Percentiles rank a stretch among this genome's conserved stretches.
Conservation (phyloP, 2,329 filamentous ascomycete genomes). For the Fusarium pseudoanthophilum region DNA sequence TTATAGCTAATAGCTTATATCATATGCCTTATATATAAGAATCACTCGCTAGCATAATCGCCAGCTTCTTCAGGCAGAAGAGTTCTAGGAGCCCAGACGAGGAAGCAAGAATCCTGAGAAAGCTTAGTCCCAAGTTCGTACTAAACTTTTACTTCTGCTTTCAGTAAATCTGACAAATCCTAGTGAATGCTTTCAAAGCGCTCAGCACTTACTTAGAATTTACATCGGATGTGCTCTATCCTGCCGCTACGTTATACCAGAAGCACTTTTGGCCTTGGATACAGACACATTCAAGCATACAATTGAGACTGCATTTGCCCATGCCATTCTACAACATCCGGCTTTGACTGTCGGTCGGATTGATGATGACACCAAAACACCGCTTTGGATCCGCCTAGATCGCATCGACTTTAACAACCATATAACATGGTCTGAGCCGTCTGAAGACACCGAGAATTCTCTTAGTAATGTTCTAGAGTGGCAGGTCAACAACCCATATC, state of each 20-base stretch:
- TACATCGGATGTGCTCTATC: not conserved
- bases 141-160: accelerated
- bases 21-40: no score
- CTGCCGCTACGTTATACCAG: not conserved
- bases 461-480: not conserved
- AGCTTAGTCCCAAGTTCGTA: not conserved
- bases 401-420: not conserved
- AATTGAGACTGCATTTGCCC: not conserved
- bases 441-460: not conserved
- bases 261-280: not conserved
- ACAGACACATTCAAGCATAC: not conserved
- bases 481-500: not conserved
- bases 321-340: not conserved
- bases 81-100: not conserved
- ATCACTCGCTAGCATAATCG: not conserved
- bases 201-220: not conserved
- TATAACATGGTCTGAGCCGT: not conserved
- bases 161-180: not conserved
- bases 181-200: not conserved
- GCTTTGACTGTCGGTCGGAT: not conserved
- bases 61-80: not conserved
- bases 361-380: not conserved
- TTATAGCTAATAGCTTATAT: no score
- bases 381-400: not conserved
- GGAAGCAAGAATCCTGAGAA: not conserved